phyloP scores from a whole-genome alignment of 352 stramenopile genomes.

The Globisporangium radiosum region DNA sequence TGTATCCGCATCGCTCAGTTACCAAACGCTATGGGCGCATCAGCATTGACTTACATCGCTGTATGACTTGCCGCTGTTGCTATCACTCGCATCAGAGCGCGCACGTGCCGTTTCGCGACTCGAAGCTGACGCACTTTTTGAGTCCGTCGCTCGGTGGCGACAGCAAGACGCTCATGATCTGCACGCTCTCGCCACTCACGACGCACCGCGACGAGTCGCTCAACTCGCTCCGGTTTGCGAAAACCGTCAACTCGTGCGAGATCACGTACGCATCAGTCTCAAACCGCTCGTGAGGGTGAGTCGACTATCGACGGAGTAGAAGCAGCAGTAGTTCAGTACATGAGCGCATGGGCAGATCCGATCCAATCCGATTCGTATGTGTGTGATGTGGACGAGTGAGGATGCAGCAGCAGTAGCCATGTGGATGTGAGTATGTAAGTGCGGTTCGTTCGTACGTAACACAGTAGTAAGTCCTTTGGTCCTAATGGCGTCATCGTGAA shows the following conservation, averaged over 20 bases:
- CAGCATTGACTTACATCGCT: not conserved
- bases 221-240: constrained; percentile 84
- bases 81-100: constrained; percentile 24
- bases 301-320: not conserved
- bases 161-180: constrained; percentile 90
- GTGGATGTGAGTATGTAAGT: not conserved
- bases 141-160: constrained; percentile 80
- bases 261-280: constrained; percentile 64
- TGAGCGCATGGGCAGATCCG: no score
- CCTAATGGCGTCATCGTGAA: not conserved
- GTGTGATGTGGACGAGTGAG: not conserved
- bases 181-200: constrained; percentile 74
- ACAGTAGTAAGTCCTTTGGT: no score
- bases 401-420: no score
- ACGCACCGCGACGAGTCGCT: constrained; percentile 79
- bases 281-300: constrained; percentile 17
- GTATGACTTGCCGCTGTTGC: not conserved
- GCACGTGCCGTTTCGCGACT: constrained; percentile 86
- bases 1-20: not conserved
- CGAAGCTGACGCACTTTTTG: constrained; percentile 85
- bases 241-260: constrained; percentile 86
- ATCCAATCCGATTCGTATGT: not conserved
- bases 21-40: no score
- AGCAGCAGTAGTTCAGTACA: no score
- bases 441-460: not conserved